Conservation (phyloP, 768 basidiomycete species). For the Zangia roseola region DNA sequence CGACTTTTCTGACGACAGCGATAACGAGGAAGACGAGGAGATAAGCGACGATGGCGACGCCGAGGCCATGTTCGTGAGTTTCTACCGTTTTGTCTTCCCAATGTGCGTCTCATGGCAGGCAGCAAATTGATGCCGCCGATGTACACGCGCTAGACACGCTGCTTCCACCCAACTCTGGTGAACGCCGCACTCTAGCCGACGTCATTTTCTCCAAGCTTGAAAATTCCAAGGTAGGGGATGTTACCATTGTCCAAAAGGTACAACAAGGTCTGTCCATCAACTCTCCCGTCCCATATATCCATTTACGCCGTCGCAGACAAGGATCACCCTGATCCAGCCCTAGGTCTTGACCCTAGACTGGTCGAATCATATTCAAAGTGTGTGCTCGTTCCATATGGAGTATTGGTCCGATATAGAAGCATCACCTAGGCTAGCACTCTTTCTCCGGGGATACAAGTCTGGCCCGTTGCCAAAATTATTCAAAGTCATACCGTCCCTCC, state of each 20-base stretch:
- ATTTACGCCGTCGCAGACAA: constrained; percentile 35
- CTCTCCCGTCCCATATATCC: background rate
- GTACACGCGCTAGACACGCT: constrained; percentile 81
- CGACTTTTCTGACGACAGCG: constrained; percentile 60
- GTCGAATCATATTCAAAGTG: constrained; percentile 93
- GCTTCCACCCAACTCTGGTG: constrained; percentile 69
- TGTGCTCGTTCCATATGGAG: constrained; percentile 28
- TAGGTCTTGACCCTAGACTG: constrained; percentile 88
- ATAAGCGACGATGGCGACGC: constrained; percentile 36
- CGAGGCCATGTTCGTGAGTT: constrained; percentile 61
- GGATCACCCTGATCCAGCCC: constrained; percentile 72
- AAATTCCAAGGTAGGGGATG: constrained; percentile 50
- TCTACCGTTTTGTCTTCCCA: background rate
- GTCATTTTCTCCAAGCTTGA: constrained; percentile 96
- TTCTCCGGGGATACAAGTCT: constrained; percentile 87
- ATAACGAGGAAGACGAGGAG: constrained; percentile 32
- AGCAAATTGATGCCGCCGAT: constrained; percentile 92
- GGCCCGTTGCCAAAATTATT: constrained; percentile 95
- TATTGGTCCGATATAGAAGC: constrained; percentile 3
- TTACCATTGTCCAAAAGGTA: constrained; percentile 58
- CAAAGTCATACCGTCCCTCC: constrained; percentile 95
- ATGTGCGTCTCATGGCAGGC: constrained; percentile 7
- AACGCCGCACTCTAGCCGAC: constrained; percentile 88
- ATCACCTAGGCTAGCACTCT: constrained; percentile 68
- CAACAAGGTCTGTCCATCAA: constrained; percentile 46